Conservation (phyloP, 2,329 filamentous ascomycete genomes). For the Orbilia javanica region DNA sequence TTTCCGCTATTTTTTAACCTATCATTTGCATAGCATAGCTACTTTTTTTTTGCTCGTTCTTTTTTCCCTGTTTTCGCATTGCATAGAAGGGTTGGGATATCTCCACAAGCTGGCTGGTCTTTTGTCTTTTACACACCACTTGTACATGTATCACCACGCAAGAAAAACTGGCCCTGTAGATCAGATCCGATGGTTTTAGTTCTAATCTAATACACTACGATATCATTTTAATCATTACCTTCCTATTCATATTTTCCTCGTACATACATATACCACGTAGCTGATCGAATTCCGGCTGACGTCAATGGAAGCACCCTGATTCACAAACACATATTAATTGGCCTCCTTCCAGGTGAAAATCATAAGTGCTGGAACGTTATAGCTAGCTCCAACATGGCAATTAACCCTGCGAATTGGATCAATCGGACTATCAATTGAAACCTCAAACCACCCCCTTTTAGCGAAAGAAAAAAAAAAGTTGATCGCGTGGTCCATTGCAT, state of each 20-base stretch:
- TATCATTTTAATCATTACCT: slow-evolving; percentile 11
- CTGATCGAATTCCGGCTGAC: slow-evolving; percentile 33
- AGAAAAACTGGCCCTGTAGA: slow-evolving; percentile 42
- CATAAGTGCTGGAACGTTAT: slow-evolving; percentile 18
- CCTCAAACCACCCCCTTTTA: slow-evolving; percentile 27
- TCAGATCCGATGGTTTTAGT: slow-evolving; percentile 47
- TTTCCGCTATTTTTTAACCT: slow-evolving; percentile 18
- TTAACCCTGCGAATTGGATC: slow-evolving; percentile 21
- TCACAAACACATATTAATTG: slow-evolving; percentile 34
- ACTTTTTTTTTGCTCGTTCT: slow-evolving; percentile 14
- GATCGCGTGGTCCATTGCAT: slow-evolving; percentile 12
- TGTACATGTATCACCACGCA: slow-evolving; percentile 45
- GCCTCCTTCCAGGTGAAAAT: slow-evolving; percentile 14
- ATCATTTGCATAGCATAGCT: slow-evolving; percentile 26
- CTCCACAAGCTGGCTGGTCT: slow-evolving; percentile 49
- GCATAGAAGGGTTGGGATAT: slow-evolving; percentile 58
- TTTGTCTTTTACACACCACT: slow-evolving; percentile 33
- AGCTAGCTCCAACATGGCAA: slow-evolving; percentile 26
- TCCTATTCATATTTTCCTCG: slow-evolving; percentile 17
- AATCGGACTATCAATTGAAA: slow-evolving; percentile 27
- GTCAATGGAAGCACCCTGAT: slow-evolving; percentile 50
- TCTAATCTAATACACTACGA: slow-evolving; percentile 46
- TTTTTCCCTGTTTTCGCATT: slow-evolving; percentile 33
- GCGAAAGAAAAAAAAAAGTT: slow-evolving; percentile 6
- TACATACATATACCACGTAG: slow-evolving; percentile 2